These are phyloP conservation scores for Amanita inopinata DNA, from an alignment of 768 basidiomycete species.

Conservation along the genomic window DNA sequence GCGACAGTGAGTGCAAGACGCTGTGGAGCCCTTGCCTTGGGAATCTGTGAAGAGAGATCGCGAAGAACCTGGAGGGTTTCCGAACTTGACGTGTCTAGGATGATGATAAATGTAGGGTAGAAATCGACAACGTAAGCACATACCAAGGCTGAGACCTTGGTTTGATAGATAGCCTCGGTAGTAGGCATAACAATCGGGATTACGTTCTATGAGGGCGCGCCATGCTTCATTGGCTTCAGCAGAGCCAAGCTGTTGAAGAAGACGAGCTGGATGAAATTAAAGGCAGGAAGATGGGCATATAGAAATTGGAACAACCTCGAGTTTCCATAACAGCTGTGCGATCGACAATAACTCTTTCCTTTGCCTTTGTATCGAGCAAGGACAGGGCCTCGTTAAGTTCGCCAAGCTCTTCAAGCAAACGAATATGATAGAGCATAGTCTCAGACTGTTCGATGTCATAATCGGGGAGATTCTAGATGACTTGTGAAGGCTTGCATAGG, in stretches of 20 bases:
- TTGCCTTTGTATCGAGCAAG: conserved; percentile 55
- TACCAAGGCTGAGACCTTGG: conserved; percentile 60
- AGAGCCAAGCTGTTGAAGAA: conserved; percentile 57
- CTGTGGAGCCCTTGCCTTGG: conserved; percentile 59
- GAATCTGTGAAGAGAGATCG: conserved; percentile 51
- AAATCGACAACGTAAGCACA: conserved; percentile 13
- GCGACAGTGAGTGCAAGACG: conserved; percentile 68
- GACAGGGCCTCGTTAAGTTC: conserved; percentile 49
- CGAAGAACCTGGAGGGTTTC: conserved; percentile 49
- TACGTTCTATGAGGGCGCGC: conserved; percentile 72
- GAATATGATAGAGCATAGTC: conserved; percentile 67
- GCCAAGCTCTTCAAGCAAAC: conserved; percentile 63
- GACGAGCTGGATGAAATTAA: conserved; percentile 44
- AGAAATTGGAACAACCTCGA: conserved; percentile 37
- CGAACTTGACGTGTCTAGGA: conserved; percentile 38
- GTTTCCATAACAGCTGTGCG: conserved; percentile 56
- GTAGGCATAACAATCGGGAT: conserved; percentile 75
- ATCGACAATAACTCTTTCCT: conserved; percentile 61
- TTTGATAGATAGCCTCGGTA: conserved; percentile 65
- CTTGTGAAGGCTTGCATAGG: conserved; percentile 1
- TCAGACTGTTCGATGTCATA: conserved; percentile 83
- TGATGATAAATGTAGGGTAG: conserved; percentile 21
- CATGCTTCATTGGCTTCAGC: conserved; percentile 77
- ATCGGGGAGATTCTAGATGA: conserved; percentile 55
- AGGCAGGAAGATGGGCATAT: conserved; percentile 9